Conservation (phyloP, 768 basidiomycete genomes). For the Lactarius pseudohatsudake region DNA sequence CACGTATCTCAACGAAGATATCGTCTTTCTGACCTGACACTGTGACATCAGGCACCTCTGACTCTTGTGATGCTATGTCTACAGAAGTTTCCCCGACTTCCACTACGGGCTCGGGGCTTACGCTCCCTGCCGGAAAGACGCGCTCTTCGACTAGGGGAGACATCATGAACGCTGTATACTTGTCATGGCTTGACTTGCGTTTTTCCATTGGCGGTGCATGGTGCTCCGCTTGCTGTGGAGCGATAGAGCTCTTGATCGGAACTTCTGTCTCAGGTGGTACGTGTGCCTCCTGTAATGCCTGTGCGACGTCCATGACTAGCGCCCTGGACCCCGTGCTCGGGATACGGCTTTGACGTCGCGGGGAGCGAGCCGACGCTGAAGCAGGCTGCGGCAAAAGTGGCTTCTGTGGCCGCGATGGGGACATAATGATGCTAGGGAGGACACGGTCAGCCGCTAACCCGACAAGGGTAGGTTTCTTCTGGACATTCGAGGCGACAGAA, state of each 20-base stretch:
- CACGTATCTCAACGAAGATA: constrained; percentile 37
- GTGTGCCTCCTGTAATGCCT: constrained; percentile 48
- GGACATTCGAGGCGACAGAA: constrained; percentile 9
- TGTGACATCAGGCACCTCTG: not conserved
- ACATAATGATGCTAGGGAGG: constrained; percentile 42
- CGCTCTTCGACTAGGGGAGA: constrained; percentile 69
- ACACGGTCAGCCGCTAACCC: constrained; percentile 42
- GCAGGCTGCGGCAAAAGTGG: not conserved
- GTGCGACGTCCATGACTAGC: constrained; percentile 78
- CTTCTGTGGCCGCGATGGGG: not conserved
- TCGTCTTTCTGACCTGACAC: constrained; percentile 3
- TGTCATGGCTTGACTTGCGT: constrained; percentile 66
- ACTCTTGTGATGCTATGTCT: not conserved
- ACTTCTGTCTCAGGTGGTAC: constrained; percentile 7
- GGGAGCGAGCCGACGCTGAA: constrained; percentile 31
- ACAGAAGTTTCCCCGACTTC: not conserved
- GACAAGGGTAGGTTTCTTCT: constrained; percentile 28
- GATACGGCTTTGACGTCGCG: constrained; percentile 52
- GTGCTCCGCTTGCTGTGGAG: constrained; percentile 11
- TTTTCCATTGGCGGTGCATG: constrained; percentile 46
- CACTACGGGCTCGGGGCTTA: not conserved
- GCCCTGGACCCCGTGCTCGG: constrained; percentile 69
- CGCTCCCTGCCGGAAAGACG: constrained; percentile 46
- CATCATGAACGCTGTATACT: constrained; percentile 58
- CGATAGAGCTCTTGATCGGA: not conserved